These are phyloP conservation scores for Sclerotinia nivalis DNA, from an alignment of 2,329 filamentous ascomycete genomes.

Conservation along the genomic window DNA sequence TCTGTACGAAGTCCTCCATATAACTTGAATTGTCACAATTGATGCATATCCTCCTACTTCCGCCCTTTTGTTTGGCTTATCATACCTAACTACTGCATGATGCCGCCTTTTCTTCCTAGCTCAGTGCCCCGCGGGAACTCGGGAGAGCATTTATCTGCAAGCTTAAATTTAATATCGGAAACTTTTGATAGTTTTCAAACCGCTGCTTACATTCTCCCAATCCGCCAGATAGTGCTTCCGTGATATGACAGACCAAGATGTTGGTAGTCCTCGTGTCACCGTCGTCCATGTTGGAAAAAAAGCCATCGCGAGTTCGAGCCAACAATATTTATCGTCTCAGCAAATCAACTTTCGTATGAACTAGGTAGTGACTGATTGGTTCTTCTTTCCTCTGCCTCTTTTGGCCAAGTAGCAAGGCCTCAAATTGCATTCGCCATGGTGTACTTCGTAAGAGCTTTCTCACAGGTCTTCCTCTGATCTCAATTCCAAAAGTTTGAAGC, in stretches of 20 bases:
- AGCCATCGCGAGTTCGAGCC: not conserved
- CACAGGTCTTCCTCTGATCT: too few relatives aligned
- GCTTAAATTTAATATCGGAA: not conserved
- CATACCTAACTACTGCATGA: not conserved
- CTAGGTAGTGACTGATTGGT: not conserved
- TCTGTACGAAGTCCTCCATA: not conserved
- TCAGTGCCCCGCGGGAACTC: too few relatives aligned
- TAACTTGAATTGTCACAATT: not conserved
- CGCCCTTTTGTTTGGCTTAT: not conserved
- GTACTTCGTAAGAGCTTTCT: not conserved
- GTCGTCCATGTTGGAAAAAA: not conserved
- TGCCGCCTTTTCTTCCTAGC: not conserved
- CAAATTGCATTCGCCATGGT: not conserved
- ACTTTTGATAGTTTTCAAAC: not conserved
- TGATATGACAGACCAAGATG: not conserved
- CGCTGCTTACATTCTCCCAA: not conserved
- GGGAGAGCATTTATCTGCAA: not conserved
- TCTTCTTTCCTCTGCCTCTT: not conserved
- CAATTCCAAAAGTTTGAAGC: not conserved
- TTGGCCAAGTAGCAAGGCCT: not conserved
- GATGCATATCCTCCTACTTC: not conserved
- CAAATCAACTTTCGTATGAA: not conserved
- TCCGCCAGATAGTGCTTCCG: not conserved
- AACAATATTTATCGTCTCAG: not conserved
- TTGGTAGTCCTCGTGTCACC: not conserved